Evolutionary conservation across 2,329 filamentous ascomycete species (phyloP).

Genomic region (Fusarium sp.): DNA sequence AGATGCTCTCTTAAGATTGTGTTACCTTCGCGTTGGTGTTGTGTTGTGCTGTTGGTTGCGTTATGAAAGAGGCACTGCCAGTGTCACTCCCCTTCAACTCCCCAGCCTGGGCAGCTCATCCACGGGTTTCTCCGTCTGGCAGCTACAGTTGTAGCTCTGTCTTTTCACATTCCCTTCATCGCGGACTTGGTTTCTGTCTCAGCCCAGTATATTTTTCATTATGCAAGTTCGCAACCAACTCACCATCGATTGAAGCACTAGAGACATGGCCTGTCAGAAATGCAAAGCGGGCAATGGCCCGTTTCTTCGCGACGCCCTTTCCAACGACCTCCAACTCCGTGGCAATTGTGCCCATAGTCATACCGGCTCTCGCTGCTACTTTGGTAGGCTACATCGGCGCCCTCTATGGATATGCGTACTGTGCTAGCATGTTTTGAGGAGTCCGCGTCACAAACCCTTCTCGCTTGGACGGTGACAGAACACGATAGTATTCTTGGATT

Average conservation of each 20-base stretch:
- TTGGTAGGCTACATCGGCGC: not conserved
- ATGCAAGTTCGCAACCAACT: not conserved
- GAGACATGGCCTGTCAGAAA: not conserved
- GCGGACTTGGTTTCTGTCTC: accelerated
- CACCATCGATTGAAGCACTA: not conserved
- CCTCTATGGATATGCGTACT: not conserved
- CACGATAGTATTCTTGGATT: not conserved
- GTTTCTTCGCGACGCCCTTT: not conserved
- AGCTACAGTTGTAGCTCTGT: not conserved
- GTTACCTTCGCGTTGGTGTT: not conserved
- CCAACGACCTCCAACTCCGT: not conserved
- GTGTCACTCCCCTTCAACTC: not conserved
- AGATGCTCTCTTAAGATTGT: not conserved
- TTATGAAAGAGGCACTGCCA: not conserved
- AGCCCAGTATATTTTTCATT: accelerated
- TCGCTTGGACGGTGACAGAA: not conserved
- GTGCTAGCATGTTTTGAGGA: not conserved
- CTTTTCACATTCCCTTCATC: not conserved
- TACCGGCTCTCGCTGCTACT: not conserved
- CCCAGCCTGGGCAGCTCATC: not conserved
- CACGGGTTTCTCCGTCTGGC: not conserved
- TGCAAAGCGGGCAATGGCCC: not conserved
- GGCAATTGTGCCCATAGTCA: not conserved
- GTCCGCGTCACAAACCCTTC: not conserved
- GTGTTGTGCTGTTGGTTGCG: not conserved